Conservation (phyloP, 768 basidiomycete species). For the Trametes villosa region DNA sequence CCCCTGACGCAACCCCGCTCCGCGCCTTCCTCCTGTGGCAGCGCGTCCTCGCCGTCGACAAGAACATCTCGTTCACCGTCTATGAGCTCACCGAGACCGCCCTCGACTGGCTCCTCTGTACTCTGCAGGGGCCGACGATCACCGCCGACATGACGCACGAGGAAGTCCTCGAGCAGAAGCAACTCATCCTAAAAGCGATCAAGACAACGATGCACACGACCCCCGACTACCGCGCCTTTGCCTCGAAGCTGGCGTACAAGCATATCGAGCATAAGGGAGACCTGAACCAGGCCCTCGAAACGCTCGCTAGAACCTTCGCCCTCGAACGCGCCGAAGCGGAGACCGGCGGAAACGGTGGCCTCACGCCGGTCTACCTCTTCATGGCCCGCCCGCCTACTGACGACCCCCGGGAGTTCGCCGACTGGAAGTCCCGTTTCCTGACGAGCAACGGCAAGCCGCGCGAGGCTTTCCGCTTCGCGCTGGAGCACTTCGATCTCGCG, state of each 20-base stretch:
- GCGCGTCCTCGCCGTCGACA: slow-evolving; percentile 1
- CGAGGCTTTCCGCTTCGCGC: not conserved
- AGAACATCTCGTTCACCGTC: slow-evolving; percentile 1
- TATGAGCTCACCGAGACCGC: not conserved
- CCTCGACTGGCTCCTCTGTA: not conserved
- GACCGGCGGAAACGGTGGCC: not conserved
- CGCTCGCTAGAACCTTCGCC: not conserved
- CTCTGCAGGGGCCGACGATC: not conserved
- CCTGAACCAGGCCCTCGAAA: not conserved
- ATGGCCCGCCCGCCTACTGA: not conserved
- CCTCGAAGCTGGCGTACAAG: not conserved
- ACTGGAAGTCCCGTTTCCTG: not conserved
- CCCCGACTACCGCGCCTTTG: not conserved
- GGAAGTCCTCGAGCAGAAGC: not conserved
- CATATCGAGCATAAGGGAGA: not conserved
- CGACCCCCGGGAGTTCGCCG: not conserved
- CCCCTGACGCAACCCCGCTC: not conserved
- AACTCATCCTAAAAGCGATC: not conserved
- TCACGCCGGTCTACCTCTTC: not conserved
- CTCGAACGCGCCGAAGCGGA: not conserved
- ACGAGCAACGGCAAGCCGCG: not conserved
- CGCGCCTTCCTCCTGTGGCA: slow-evolving; percentile 1
- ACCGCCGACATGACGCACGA: not conserved
- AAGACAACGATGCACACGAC: not conserved
- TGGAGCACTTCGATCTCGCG: not conserved